Base-by-base conservation (phyloP, 139 green algal species). In the Micractinium conductrix region DNA sequence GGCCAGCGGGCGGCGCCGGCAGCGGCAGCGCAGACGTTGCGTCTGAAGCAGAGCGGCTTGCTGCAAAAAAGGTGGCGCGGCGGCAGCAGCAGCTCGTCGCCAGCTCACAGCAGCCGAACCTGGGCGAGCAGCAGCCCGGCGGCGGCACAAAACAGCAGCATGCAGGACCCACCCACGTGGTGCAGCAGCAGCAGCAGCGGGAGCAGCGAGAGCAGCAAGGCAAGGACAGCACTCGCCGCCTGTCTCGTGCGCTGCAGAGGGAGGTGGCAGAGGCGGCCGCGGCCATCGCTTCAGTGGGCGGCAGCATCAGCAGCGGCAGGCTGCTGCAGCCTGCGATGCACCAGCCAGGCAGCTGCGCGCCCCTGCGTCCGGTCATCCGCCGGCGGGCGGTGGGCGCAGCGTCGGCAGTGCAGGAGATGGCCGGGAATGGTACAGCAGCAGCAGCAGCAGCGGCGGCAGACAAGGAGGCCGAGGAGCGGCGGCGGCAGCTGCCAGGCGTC, bases 81-180 rank as follows among this genome's bases (percentile, higher is more conserved):
- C 60, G 43, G n/a, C 30, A n/a, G 44, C 78, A 44, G 42, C 62
- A 74, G 76, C 42, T 72, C 26, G 76, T 19, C 30, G 76, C 76
- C n/a, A n/a, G n/a, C n/a, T n/a, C n/a, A n/a, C 42, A 68, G 74
- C 38, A 24, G 40, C 9, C 28, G 10, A 28, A 42, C 40, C 40
- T 14, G 28, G 35, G 30, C 67, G 8, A 7, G n/a, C n/a, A 35
- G 37, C 53, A 62, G 53, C 53, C 78, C 44, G 78, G 38, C 28
- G 12, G 38, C 8, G 75, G n/a, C 68, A 21, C 73, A 81, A 10
- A 38, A 67, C 1, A 4, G 55, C 40, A 48, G 9, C n/a, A 19
- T 45, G n/a, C 48, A 37, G 19, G 72, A 40, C 4, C 72, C 72
- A 38, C 28, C 50, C 4, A 12, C 21, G n/a, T 14, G 14, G 55